Conservation (phyloP, 164 flowering plant genomes). For the Umbellularia californica region DNA sequence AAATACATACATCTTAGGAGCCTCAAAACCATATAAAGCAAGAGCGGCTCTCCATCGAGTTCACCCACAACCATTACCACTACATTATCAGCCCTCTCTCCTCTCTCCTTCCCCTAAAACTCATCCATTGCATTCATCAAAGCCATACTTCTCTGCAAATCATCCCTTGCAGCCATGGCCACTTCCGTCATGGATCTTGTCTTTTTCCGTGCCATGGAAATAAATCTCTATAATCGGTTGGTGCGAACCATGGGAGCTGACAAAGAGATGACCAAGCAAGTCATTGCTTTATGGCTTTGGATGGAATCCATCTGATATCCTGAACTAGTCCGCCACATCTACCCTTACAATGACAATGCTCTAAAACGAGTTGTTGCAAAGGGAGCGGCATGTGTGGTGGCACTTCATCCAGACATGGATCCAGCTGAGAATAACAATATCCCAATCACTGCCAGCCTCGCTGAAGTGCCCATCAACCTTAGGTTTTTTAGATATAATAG, state of each 20-base stretch:
- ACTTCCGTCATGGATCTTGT: constrained; percentile 4
- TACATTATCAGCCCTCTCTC: no score
- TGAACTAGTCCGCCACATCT: background rate
- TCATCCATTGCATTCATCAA: no score
- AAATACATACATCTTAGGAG: no score
- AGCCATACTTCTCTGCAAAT: no score
- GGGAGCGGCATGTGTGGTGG: background rate
- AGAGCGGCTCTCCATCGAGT: no score
- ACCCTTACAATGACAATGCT: background rate
- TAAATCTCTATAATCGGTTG: constrained; percentile 1
- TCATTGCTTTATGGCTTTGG: constrained; percentile 12
- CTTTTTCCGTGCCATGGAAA: constrained; percentile 3
- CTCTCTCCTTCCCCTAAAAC: no score
- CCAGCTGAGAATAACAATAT: background rate
- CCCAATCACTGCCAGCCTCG: constrained; percentile 2
- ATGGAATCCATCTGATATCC: constrained; percentile 11
- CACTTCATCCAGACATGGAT: background rate
- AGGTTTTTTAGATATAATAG: constrained; percentile 1
- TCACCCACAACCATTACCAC: no score
- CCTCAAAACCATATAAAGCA: no score
- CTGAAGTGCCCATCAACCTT: constrained; percentile 8
- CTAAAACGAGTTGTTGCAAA: background rate
- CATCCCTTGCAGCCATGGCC: background rate
- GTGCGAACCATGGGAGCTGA: background rate
- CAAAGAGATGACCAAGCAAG: background rate